A percentile compares a stretch with the other conserved stretches of the same genome.
These are phyloP conservation scores for Ceraceosorus guamensis DNA, from an alignment of 1,284 basidiomycete genomes.

Conservation along the genomic window DNA sequence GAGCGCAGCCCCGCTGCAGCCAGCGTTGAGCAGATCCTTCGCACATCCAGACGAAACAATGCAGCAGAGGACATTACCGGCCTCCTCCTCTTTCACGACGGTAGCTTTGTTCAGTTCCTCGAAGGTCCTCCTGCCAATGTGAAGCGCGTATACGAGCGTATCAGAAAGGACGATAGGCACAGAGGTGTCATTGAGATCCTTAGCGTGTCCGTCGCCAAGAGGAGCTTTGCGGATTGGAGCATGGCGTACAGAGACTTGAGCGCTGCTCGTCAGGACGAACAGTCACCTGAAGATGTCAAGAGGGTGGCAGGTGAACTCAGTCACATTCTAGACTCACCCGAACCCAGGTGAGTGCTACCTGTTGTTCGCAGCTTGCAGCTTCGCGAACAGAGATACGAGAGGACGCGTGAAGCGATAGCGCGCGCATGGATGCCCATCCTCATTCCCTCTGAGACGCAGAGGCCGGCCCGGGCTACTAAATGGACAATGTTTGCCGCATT, in stretches of 20 bases:
- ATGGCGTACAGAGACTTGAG: constrained; percentile 25
- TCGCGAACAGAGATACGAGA: not conserved
- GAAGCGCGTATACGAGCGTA: constrained; percentile 16
- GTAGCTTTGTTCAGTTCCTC: constrained; percentile 26
- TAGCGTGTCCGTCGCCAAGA: constrained; percentile 13
- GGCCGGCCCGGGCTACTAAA: not conserved
- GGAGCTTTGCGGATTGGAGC: constrained; percentile 23
- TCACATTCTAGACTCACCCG: too few relatives aligned
- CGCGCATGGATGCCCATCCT: not conserved
- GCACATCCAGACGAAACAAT: constrained; percentile 18
- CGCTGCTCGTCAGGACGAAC: not conserved
- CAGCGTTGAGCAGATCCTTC: constrained; percentile 16
- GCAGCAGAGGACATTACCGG: constrained; percentile 18
- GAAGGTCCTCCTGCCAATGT: constrained; percentile 19
- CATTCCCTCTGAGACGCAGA: not conserved
- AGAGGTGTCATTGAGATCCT: constrained; percentile 19
- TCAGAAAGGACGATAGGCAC: constrained; percentile 21
- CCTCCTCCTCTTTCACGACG: constrained; percentile 21
- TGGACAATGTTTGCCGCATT: not conserved
- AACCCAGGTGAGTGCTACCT: too few relatives aligned
- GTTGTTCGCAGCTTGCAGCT: not conserved
- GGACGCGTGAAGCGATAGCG: not conserved
- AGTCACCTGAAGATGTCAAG: not conserved
- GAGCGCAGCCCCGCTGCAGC: constrained; percentile 14
- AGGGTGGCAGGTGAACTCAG: not conserved